Base-by-base conservation (phyloP, 75 land plant genomes). In the Adiantum capillusveneris region DNA sequence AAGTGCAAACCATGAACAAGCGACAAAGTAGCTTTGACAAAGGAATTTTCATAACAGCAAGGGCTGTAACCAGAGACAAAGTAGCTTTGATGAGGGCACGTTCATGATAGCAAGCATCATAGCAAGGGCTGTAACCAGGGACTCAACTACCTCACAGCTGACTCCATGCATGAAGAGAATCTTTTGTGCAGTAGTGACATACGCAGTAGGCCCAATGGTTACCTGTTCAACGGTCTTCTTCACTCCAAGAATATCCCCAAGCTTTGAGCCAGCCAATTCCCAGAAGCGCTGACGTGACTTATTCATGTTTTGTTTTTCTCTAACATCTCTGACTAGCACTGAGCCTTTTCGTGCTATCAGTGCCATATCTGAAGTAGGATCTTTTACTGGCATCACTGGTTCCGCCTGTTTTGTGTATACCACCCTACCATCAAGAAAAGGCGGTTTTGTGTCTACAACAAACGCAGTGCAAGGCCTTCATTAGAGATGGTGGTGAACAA, bases 341-440 rank as follows among this genome's bases (percentile, higher is more conserved):
- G 98, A 93, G 31, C 98, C 98, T 79, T 93, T 93, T 31, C 90
- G 79, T 7, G 98, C 72, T 52, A 93, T 93, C 31, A 93, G 83
- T 44, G 98, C 98, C 98, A 93, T 85, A 57, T 93, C 95, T 49
- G 98, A 93, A 45, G 98, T 93, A 0, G 95, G 90, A 65, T 93
- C 98, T 69, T 93, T 93, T 31, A 93, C 50, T 31, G 98, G 98
- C 90, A 89, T 80, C 25, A 93, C 77, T 31, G 95, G 98, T 25
- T 93, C 98, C 21, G 98, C 90, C 54, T 89, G 95, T 74, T 89
- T 93, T 12, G 95, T 89, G 51, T 76, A 89, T 31, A 93, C 98
- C 56, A 89, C 75, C 45, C 87, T 73, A 12, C 98, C 98, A 77
- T 93, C 98, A 50, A 93, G 66, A 66, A 93, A 93, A 20, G 98